Percentiles rank a stretch among this genome's conserved stretches.
Conservation (phyloP, 2,329 filamentous ascomycete species). For the Sphaerulina vaccinii region DNA sequence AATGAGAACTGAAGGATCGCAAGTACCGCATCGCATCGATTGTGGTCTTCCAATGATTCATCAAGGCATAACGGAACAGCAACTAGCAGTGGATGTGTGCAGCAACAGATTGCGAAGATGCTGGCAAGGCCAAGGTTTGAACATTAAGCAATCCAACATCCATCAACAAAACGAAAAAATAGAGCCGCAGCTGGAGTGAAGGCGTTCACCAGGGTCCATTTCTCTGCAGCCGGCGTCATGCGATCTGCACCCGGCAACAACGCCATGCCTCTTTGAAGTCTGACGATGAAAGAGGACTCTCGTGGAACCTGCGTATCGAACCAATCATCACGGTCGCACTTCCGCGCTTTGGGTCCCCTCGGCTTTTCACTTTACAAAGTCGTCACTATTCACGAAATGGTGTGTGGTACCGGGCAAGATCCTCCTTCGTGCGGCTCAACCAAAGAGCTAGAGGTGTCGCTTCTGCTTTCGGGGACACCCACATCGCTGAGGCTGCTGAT, state of each 20-base stretch:
- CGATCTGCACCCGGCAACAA: constrained; percentile 8
- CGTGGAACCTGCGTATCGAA: constrained; percentile 5
- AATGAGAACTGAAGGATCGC: neutral
- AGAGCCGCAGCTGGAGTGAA: neutral
- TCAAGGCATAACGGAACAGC: neutral
- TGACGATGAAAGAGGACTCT: constrained; percentile 1
- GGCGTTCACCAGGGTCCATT: constrained; percentile 7
- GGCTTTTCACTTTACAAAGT: constrained; percentile 2
- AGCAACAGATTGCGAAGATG: too few relatives aligned
- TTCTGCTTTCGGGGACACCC: constrained; percentile 8
- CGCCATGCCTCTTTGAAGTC: neutral
- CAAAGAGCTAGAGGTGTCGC: constrained; percentile 6
- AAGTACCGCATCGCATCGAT: neutral
- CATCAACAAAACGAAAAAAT: neutral
- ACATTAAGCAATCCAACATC: too few relatives aligned
- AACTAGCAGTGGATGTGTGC: too few relatives aligned
- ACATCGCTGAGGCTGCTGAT: constrained; percentile 19
- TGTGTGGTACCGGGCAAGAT: neutral
- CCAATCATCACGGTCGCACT: constrained; percentile 4
- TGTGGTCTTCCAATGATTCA: neutral
- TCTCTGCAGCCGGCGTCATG: constrained; percentile 15
- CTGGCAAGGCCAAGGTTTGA: too few relatives aligned
- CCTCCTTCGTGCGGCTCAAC: constrained; percentile 4
- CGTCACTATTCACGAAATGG: constrained; percentile 11
- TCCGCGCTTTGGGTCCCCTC: neutral